Conservation (phyloP, 2,329 filamentous ascomycete genomes). For the Teratosphaeria gauchensis region DNA sequence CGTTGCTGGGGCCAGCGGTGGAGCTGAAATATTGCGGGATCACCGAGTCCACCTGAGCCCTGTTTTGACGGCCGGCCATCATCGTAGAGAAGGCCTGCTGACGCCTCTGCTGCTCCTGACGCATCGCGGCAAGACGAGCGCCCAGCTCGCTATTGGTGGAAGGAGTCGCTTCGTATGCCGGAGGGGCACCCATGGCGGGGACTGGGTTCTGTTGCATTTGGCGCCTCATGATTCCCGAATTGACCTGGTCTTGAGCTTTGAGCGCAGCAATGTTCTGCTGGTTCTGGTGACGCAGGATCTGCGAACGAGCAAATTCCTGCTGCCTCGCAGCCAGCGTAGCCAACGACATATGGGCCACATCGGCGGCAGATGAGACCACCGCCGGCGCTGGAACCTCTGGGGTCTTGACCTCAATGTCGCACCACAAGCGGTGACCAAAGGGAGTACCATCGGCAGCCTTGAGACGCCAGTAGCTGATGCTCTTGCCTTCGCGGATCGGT, state of each 20-base stretch:
- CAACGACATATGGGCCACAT: neutral
- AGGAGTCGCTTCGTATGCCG: slow-evolving; percentile 1
- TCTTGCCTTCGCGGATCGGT: slow-evolving; percentile 63
- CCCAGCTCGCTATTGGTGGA: slow-evolving; percentile 6
- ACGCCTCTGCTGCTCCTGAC: slow-evolving; percentile 22
- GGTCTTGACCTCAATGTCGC: slow-evolving; percentile 63
- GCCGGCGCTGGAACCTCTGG: neutral
- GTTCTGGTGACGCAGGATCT: neutral
- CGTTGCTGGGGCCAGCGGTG: neutral
- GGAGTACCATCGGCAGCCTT: slow-evolving; percentile 69
- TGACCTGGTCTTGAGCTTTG: slow-evolving; percentile 3
- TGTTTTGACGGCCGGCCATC: slow-evolving; percentile 7
- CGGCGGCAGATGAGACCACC: neutral
- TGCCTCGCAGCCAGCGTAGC: neutral
- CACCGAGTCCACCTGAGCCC: neutral
- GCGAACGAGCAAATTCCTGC: neutral
- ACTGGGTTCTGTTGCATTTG: slow-evolving; percentile 25
- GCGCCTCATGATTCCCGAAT: neutral
- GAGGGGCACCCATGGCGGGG: neutral
- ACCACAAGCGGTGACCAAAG: slow-evolving; percentile 93
- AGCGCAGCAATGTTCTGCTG: slow-evolving; percentile 5
- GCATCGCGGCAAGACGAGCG: slow-evolving; percentile 16
- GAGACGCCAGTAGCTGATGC: slow-evolving; percentile 94
- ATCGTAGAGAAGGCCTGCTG: slow-evolving; percentile 7
- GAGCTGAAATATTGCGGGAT: neutral